A percentile compares a stretch with the other conserved stretches of the same genome.
Evolutionary conservation across 108 stramenopile species (phyloP).

Genomic region (Cylindrotheca closterium): DNA sequence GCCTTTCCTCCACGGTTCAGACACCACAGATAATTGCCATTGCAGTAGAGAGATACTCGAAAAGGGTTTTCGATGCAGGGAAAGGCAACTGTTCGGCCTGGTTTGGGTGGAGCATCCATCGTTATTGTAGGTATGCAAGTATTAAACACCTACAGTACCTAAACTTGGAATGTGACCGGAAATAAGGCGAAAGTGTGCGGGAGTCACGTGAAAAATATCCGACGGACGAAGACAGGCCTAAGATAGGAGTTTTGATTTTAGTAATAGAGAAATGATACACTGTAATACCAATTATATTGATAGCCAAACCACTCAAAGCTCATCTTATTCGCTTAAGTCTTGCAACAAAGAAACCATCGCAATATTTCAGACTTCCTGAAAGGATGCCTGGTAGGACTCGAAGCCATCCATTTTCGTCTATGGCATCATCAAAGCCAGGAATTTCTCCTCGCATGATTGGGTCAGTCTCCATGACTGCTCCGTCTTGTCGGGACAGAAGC

Average conservation of each 20-base stretch:
- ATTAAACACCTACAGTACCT: too few relatives aligned
- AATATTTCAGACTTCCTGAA: conserved; percentile 37
- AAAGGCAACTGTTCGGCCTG: background rate
- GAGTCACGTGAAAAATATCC: too few relatives aligned
- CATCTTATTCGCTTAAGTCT: conserved; percentile 28
- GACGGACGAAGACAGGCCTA: too few relatives aligned
- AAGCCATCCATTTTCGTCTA: conserved; percentile 77
- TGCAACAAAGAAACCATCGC: conserved; percentile 87
- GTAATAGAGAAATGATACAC: background rate
- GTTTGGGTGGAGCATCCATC: background rate
- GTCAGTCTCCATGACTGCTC: conserved; percentile 39
- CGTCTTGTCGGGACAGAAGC: conserved; percentile 37
- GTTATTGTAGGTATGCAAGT: too few relatives aligned
- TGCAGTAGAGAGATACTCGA: background rate
- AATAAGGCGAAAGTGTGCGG: too few relatives aligned
- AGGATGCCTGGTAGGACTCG: conserved; percentile 70
- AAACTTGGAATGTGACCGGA: too few relatives aligned
- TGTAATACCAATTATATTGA: background rate
- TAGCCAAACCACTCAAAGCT: too few relatives aligned
- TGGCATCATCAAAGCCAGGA: conserved; percentile 78
- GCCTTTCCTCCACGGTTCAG: background rate
- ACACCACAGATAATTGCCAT: background rate
- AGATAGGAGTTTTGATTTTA: too few relatives aligned
- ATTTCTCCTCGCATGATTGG: conserved; percentile 66
- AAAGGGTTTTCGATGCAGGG: background rate